These are phyloP conservation scores for Selenicereus undatus DNA, from an alignment of 148 eudicot genomes.

Conservation along the genomic window DNA sequence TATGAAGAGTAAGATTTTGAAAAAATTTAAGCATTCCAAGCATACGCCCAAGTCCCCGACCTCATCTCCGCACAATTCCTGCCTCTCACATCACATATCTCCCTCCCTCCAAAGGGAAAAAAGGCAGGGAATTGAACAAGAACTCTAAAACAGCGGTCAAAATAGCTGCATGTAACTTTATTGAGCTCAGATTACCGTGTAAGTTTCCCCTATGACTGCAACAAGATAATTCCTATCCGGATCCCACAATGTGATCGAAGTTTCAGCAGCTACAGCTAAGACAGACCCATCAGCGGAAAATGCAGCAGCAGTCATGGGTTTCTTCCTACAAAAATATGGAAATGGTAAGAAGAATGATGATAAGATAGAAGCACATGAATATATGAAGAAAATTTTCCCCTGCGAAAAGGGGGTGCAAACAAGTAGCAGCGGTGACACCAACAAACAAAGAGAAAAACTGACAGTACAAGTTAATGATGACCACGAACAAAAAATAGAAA, in stretches of 20 bases:
- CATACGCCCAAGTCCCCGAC: too few species aligned
- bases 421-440: background rate
- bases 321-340: slow-evolving; percentile 45
- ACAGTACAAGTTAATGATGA: background rate
- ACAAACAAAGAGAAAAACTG: background rate
- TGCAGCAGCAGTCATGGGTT: slow-evolving; percentile 81
- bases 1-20: too few species aligned
- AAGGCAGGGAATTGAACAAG: background rate
- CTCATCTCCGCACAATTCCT: too few species aligned
- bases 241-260: slow-evolving; percentile 87
- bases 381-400: background rate
- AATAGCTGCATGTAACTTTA: background rate
- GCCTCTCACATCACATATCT: too few species aligned
- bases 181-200: slow-evolving; percentile 42
- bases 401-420: too few species aligned
- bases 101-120: background rate
- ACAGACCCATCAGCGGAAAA: slow-evolving; percentile 92
- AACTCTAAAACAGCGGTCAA: background rate
- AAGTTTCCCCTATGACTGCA: slow-evolving; percentile 68
- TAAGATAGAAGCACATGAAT: background rate
- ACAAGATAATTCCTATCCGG: slow-evolving; percentile 77
- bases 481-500: background rate
- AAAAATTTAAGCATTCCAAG: too few species aligned
- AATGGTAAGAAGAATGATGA: background rate
- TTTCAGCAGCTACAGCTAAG: slow-evolving; percentile 93